These are phyloP conservation scores for Trichosporon coremiiforme DNA, from an alignment of 1,284 basidiomycete species.

Conservation along the genomic window DNA sequence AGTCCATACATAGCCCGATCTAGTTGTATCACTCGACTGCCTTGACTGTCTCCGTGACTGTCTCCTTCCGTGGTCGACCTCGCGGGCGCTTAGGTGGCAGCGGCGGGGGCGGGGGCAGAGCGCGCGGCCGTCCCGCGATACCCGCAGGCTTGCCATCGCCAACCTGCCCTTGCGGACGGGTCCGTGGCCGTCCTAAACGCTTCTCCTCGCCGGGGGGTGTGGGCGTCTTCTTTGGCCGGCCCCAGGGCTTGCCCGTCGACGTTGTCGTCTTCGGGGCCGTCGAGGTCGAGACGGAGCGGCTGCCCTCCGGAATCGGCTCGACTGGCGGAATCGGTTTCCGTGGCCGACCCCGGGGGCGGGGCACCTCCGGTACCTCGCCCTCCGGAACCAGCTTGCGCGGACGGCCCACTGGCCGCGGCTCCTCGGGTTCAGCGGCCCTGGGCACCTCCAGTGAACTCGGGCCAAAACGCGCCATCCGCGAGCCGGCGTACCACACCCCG, in stretches of 20 bases:
- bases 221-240: background rate
- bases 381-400: too few species aligned
- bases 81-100: background rate
- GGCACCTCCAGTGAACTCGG: background rate
- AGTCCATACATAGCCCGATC: slow-evolving; percentile 1
- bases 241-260: background rate
- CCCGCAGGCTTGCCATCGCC: too few species aligned
- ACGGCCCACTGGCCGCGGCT: too few species aligned
- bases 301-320: background rate
- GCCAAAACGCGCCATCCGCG: slow-evolving; percentile 26
- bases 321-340: background rate
- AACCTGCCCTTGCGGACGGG: too few species aligned
- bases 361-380: background rate
- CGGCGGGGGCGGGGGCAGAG: too few species aligned
- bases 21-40: slow-evolving; percentile 12
- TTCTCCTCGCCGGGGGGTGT: background rate
- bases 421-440: too few species aligned
- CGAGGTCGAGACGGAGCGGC: too few species aligned
- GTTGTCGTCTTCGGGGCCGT: too few species aligned
- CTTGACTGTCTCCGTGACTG: background rate
- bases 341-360: background rate
- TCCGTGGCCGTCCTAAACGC: too few species aligned
- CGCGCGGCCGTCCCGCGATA: too few species aligned
- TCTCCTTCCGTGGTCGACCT: background rate
- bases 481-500: slow-evolving; percentile 28